phyloP scores from a whole-genome alignment of 345 rosid genomes.

The Acer negundo region DNA sequence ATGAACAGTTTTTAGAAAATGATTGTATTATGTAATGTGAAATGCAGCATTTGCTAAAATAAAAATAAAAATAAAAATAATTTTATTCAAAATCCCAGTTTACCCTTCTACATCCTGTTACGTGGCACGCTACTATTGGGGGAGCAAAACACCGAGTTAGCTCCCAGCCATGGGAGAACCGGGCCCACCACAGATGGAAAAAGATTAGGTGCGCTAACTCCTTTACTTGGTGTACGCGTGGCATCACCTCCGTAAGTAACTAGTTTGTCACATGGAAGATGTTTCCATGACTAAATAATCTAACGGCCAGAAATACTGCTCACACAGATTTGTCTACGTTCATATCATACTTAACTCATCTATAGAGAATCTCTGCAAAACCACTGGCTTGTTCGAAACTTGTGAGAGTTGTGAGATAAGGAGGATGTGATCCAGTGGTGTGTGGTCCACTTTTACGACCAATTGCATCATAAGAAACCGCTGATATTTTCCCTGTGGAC shows the following conservation, averaged over 20 bases:
- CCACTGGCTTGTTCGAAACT: background rate
- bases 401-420: too few species aligned
- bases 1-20: too few species aligned
- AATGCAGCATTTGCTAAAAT: too few species aligned
- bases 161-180: background rate
- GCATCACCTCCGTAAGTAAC: background rate
- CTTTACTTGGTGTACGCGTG: background rate
- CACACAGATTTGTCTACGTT: background rate
- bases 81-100: background rate
- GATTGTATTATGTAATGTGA: too few species aligned
- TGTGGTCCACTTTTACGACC: background rate
- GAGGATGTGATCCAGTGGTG: background rate
- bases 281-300: background rate
- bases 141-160: background rate
- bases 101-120: background rate
- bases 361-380: background rate
- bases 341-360: background rate
- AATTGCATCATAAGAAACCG: background rate
- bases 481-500: background rate
- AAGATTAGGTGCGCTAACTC: background rate
- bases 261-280: background rate
- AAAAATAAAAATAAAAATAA: too few species aligned
- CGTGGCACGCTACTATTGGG: background rate
- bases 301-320: background rate
- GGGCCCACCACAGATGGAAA: background rate